Base-by-base conservation (phyloP, 2,329 filamentous ascomycete genomes). In the Coniella lustricola region DNA sequence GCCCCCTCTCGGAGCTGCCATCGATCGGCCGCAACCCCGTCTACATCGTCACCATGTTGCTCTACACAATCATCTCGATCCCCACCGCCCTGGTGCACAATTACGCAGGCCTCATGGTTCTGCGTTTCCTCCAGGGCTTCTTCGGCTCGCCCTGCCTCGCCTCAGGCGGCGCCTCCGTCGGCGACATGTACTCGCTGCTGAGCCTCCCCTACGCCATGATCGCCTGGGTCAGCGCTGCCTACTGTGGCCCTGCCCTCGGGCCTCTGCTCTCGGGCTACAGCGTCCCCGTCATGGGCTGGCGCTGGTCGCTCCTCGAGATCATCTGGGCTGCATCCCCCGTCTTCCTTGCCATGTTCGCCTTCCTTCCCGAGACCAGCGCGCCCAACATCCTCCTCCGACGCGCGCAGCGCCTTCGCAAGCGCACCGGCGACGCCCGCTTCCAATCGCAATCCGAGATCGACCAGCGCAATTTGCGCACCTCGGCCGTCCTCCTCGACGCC, bases 41-140 rank as follows among this genome's bases (percentile, higher is more conserved):
- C 5, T 88, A 88, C 62, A 75, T 85, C 32, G 61, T 77, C 55
- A 83, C 82, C 9, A 83, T 87, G 67, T 75, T 76, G 50, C 67
- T 87, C 22, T 88, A 87, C 60, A 78, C 84, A 42, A 73, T 87
- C 52, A 63, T 88, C 10, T 79, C 75, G 5, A 73, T 87, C 14
- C 82, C 83, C 0, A 78, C 82, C 0, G 79, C 81, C 0, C 62
- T 87, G 0, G 79, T 79, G 3, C 64, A 75, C 38, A 84, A 81
- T 65, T 84, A 81, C 45, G 66, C 77, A 0, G 81, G 81, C 0
- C 69, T 88, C 9, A 72, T 85, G 56, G 77, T 84, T 2, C 67
- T 82, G 3, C 74, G 82, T 1, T 84, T 84, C 63, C 63, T 85
- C 3, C 77, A 79, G 51, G 82, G 81, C 2, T 82, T 85, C 69